phyloP scores from a whole-genome alignment of 2,329 filamentous ascomycete genomes.

The Fusarium sulawesiense region DNA sequence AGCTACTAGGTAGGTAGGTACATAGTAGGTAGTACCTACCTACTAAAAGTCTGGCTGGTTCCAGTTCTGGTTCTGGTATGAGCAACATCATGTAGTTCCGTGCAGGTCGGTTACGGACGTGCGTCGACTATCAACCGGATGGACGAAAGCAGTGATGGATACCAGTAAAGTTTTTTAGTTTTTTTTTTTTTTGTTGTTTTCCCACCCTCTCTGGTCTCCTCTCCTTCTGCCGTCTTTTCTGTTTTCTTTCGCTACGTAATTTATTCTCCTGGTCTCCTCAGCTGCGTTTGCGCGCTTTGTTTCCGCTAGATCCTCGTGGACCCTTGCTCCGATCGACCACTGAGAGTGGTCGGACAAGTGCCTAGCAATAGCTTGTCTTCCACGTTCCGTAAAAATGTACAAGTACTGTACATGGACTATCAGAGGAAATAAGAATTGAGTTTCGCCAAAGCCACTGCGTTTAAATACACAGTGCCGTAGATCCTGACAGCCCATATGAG shows the following conservation, averaged over 20 bases:
- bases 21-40: background rate
- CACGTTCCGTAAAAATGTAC: slow-evolving; percentile 1
- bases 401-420: slow-evolving; percentile 7
- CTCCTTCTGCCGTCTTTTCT: slow-evolving; percentile 1
- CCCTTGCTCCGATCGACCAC: slow-evolving; percentile 35
- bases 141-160: slow-evolving; percentile 14
- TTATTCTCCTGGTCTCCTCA: slow-evolving; percentile 15
- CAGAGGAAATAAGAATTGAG: slow-evolving; percentile 17
- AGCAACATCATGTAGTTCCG: slow-evolving; percentile 28
- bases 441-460: slow-evolving; percentile 6
- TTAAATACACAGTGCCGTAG: slow-evolving; percentile 2
- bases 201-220: background rate
- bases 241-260: slow-evolving; percentile 5
- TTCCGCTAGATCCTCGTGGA: slow-evolving; percentile 27
- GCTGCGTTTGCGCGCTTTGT: slow-evolving; percentile 26
- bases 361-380: slow-evolving; percentile 12
- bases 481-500: background rate
- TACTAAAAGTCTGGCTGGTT: slow-evolving; percentile 32
- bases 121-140: slow-evolving; percentile 4
- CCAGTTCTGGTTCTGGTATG: slow-evolving; percentile 33
- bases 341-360: slow-evolving; percentile 11
- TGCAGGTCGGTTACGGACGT: slow-evolving; percentile 14
- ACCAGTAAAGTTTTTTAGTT: background rate
- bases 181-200: background rate
- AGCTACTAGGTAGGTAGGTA: background rate